Percentiles rank a stretch among this genome's conserved stretches.
These are phyloP conservation scores for Russula emetica DNA, from an alignment of 768 basidiomycete species.

Conservation along the genomic window DNA sequence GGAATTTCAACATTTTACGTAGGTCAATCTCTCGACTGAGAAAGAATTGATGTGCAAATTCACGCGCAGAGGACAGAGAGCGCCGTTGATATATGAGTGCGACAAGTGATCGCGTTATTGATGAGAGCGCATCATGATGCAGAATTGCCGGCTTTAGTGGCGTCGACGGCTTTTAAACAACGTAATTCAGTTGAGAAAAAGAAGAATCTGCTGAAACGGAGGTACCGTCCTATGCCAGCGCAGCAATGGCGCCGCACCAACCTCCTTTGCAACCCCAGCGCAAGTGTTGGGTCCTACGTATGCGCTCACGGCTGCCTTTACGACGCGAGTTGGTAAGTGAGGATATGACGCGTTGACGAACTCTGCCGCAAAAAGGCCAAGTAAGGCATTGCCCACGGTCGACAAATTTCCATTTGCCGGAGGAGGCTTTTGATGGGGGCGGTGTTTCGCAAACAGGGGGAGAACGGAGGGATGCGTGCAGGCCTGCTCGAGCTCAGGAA, in stretches of 20 bases:
- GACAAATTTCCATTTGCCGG: conserved; percentile 73
- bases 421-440: conserved; percentile 51
- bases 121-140: conserved; percentile 84
- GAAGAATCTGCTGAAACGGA: conserved; percentile 20
- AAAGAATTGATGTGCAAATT: conserved; percentile 88
- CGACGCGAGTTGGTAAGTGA: conserved; percentile 83
- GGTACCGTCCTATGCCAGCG: conserved; percentile 78
- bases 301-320: conserved; percentile 88
- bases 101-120: conserved; percentile 79
- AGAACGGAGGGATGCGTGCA: conserved; percentile 78
- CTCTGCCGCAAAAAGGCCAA: conserved; percentile 89
- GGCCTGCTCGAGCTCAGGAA: conserved; percentile 57
- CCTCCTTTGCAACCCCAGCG: conserved; percentile 79
- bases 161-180: conserved; percentile 42
- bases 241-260: conserved; percentile 71
- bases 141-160: conserved; percentile 49
- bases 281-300: conserved; percentile 86
- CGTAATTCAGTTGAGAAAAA: background rate
- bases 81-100: conserved; percentile 86
- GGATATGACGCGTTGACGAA: conserved; percentile 78
- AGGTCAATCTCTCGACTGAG: conserved; percentile 82
- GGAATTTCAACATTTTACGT: conserved; percentile 71
- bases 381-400: conserved; percentile 75
- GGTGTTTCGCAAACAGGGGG: conserved; percentile 50
- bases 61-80: conserved; percentile 79